These are phyloP conservation scores for Trichoderma asperellum DNA, from an alignment of 2,329 filamentous ascomycete species.

Conservation along the genomic window DNA sequence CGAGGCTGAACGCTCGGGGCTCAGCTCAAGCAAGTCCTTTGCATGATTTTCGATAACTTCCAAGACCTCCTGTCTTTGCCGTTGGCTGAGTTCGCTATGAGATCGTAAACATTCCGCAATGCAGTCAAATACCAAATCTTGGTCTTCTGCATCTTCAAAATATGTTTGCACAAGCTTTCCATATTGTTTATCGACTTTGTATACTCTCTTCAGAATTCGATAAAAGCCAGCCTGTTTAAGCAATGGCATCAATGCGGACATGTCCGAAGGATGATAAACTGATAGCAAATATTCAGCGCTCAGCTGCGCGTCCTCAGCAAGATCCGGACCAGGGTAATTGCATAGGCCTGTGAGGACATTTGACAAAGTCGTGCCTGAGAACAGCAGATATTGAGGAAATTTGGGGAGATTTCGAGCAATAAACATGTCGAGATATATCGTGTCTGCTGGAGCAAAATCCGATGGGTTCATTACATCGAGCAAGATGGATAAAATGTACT, in stretches of 20 bases:
- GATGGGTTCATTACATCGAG: constrained; percentile 83
- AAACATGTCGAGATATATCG: constrained; percentile 98
- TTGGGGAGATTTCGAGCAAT: constrained; percentile 94
- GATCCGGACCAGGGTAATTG: constrained; percentile 75
- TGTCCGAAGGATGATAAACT: constrained; percentile 85
- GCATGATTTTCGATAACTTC: constrained; percentile 68
- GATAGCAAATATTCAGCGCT: constrained; percentile 95
- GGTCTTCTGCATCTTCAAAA: constrained; percentile 82
- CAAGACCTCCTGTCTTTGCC: constrained; percentile 74
- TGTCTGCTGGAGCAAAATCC: constrained; percentile 78
- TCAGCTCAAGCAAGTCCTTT: constrained; percentile 66
- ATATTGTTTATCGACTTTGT: constrained; percentile 78
- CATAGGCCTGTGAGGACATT: constrained; percentile 82
- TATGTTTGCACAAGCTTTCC: constrained; percentile 77
- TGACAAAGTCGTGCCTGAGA: constrained; percentile 84
- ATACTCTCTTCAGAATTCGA: constrained; percentile 87
- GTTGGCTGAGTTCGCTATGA: constrained; percentile 64
- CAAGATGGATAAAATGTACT: constrained; percentile 89
- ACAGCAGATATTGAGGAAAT: constrained; percentile 91
- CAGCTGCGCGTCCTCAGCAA: constrained; percentile 93
- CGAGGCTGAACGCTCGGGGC: constrained; percentile 66
- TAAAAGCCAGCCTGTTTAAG: constrained; percentile 84
- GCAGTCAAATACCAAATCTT: constrained; percentile 75
- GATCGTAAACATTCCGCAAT: constrained; percentile 74
- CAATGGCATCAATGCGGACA: constrained; percentile 73